A percentile compares a stretch with the other conserved stretches of the same genome.
Evolutionary conservation across 345 rosid genomes (phyloP).

Genomic region (Psidium guajava): DNA sequence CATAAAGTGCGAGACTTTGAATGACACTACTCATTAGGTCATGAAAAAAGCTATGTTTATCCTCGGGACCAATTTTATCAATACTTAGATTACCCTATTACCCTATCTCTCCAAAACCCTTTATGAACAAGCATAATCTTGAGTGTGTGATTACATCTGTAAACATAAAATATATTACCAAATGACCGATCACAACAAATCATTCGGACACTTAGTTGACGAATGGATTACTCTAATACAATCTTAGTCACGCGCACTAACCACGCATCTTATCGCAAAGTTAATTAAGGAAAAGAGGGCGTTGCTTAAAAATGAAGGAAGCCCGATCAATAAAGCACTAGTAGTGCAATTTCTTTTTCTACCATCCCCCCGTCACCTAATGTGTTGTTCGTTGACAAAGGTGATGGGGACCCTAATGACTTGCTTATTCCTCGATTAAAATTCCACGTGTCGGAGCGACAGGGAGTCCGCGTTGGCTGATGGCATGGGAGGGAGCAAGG

Average conservation of each 20-base stretch:
- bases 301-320: background rate
- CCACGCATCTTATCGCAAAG: background rate
- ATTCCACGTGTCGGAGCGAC: background rate
- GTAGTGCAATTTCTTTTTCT: background rate
- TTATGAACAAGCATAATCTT: background rate
- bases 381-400: background rate
- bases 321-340: background rate
- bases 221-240: background rate
- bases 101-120: background rate
- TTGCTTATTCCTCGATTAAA: background rate
- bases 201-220: background rate
- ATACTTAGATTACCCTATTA: background rate
- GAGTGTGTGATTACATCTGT: background rate
- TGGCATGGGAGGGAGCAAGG: constrained; percentile 1
- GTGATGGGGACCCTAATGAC: background rate
- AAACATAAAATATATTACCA: background rate
- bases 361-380: background rate
- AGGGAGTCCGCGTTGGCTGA: background rate
- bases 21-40: background rate
- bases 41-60: background rate
- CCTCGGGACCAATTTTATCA: background rate
- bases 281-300: background rate
- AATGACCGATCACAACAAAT: background rate
- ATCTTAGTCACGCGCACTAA: background rate
- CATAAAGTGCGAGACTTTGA: too few relatives aligned